Conservation (phyloP, 2,329 filamentous ascomycete genomes). For the Aphanocladium album region DNA sequence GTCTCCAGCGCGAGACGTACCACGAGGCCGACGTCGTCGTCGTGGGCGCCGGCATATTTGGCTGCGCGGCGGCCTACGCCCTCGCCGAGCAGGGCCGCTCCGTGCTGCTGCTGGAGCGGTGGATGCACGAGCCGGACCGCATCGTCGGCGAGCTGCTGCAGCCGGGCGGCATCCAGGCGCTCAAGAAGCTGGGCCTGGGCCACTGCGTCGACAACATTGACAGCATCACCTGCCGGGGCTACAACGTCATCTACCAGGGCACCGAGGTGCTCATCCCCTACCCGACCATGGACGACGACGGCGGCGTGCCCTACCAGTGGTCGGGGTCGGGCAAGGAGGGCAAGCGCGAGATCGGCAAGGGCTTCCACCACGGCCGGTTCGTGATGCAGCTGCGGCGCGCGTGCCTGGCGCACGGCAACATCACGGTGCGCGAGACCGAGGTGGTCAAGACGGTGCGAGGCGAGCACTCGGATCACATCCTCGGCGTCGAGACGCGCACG, state of each 20-base stretch:
- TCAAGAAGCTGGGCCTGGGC: conserved; percentile 73
- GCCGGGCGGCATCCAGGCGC: conserved; percentile 78
- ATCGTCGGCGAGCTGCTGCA: conserved; percentile 96
- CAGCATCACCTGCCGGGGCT: conserved; percentile 74
- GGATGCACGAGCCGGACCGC: conserved; percentile 85
- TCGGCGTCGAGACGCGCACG: conserved; percentile 76
- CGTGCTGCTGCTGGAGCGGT: conserved; percentile 83
- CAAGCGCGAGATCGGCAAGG: conserved; percentile 59
- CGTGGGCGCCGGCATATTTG: conserved; percentile 85
- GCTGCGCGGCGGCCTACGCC: conserved; percentile 78
- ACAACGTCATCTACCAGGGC: conserved; percentile 79
- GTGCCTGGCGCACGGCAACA: conserved; percentile 70
- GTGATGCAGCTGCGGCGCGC: conserved; percentile 75
- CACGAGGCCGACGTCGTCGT: conserved; percentile 80
- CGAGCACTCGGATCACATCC: conserved; percentile 62
- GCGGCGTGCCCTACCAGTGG: conserved; percentile 35
- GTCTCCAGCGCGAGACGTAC: conserved; percentile 45
- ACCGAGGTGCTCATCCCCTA: conserved; percentile 73
- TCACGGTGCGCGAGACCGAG: conserved; percentile 87
- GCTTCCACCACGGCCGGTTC: conserved; percentile 94
- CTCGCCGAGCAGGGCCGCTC: conserved; percentile 85
- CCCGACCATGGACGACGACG: conserved; percentile 54
- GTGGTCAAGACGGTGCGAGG: conserved; percentile 71
- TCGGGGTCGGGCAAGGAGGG: conserved; percentile 28
- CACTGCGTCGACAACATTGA: conserved; percentile 88